Conservation (phyloP, 2,329 filamentous ascomycete genomes). For the Erysiphe neolycopersici region DNA sequence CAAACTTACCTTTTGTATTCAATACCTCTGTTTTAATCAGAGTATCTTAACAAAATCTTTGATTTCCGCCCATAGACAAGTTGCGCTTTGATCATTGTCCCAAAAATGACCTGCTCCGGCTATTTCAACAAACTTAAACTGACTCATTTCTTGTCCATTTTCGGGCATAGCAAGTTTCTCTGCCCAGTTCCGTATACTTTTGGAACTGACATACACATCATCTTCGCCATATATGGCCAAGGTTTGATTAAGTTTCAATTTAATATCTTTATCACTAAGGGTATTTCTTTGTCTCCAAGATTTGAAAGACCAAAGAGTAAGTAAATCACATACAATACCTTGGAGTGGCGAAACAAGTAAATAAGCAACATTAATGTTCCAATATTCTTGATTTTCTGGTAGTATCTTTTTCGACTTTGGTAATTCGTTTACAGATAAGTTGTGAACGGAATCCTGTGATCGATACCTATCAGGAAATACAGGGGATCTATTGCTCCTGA, state of each 20-base stretch:
- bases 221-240: conserved; percentile 48
- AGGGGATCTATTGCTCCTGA: too few species aligned
- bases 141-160: conserved; percentile 1
- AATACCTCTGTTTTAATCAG: too few species aligned
- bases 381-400: background rate
- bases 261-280: conserved; percentile 18
- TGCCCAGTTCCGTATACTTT: conserved; percentile 40
- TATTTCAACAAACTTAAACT: conserved; percentile 19
- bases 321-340: conserved; percentile 30
- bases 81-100: conserved; percentile 9
- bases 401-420: background rate
- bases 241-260: conserved; percentile 30
- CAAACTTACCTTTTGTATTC: too few species aligned
- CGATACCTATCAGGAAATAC: too few species aligned
- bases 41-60: too few species aligned
- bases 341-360: conserved; percentile 42
- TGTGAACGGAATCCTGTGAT: too few species aligned
- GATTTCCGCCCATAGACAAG: too few species aligned
- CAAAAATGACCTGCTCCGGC: conserved; percentile 26
- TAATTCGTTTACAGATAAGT: too few species aligned
- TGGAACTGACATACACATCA: conserved; percentile 44
- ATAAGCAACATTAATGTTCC: conserved; percentile 20
- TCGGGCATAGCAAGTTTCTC: conserved; percentile 18
- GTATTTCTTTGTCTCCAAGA: conserved; percentile 8
- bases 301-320: conserved; percentile 21